Conservation (phyloP, 805 yeast genomes). For the Maudiozyma serrabonitensis region DNA sequence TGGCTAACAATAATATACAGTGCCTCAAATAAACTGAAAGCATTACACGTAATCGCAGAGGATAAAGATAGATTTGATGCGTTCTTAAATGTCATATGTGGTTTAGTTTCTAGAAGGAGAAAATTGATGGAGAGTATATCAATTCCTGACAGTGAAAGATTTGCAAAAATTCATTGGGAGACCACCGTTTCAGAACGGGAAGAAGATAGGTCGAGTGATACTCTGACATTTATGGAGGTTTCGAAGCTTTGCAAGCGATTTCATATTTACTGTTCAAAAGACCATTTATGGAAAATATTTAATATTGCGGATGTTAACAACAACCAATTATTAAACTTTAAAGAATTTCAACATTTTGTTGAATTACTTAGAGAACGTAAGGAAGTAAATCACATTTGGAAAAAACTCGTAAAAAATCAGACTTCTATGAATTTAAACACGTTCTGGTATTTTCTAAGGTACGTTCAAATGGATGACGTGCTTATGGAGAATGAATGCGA, state of each 20-base stretch:
- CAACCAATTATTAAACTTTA: slow-evolving; percentile 50
- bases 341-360: slow-evolving; percentile 70
- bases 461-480: slow-evolving; percentile 39
- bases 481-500: slow-evolving; percentile 21
- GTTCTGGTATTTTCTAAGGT: slow-evolving; percentile 37
- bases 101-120: slow-evolving; percentile 46
- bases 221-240: slow-evolving; percentile 56
- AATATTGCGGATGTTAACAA: slow-evolving; percentile 40
- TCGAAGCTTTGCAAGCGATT: slow-evolving; percentile 53
- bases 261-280: slow-evolving; percentile 61
- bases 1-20: slow-evolving; percentile 82
- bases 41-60: slow-evolving; percentile 67
- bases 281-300: slow-evolving; percentile 41
- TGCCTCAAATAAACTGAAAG: slow-evolving; percentile 55
- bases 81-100: slow-evolving; percentile 45
- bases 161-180: slow-evolving; percentile 59
- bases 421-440: slow-evolving; percentile 21
- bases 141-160: slow-evolving; percentile 47
- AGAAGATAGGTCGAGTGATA: slow-evolving; percentile 30
- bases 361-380: slow-evolving; percentile 51
- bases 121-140: slow-evolving; percentile 56
- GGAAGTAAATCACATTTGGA: slow-evolving; percentile 51
- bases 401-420: slow-evolving; percentile 18
- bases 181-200: slow-evolving; percentile 32
- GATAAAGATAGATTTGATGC: slow-evolving; percentile 41